These are phyloP conservation scores for Pleurotus platypus DNA, from an alignment of 768 basidiomycete genomes.

Conservation along the genomic window DNA sequence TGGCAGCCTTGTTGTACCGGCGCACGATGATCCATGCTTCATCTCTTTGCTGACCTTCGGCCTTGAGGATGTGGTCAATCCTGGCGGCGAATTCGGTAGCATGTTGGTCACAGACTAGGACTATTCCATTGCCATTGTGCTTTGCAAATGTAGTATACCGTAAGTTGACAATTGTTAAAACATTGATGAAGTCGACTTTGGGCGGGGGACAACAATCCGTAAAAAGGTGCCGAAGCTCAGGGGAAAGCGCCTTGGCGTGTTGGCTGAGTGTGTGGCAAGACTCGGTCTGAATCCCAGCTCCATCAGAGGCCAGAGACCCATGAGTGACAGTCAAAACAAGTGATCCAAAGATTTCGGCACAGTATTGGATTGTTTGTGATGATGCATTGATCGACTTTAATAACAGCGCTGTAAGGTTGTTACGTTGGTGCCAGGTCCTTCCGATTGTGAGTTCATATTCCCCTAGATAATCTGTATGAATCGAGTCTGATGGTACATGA, in stretches of 20 bases:
- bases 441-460: slow-evolving; percentile 14
- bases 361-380: slow-evolving; percentile 5
- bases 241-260: not conserved
- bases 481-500: not conserved
- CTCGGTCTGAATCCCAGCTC: not conserved
- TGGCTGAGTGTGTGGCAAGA: not conserved
- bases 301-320: slow-evolving; percentile 3
- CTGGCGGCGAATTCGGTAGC: not conserved
- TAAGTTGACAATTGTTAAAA: not conserved
- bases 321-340: slow-evolving; percentile 1
- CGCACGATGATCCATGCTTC: not conserved
- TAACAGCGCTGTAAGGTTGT: slow-evolving; percentile 15
- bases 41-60: not conserved
- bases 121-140: slow-evolving; percentile 17
- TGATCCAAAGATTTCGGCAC: slow-evolving; percentile 5
- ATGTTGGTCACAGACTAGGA: slow-evolving; percentile 7
- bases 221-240: not conserved
- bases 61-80: slow-evolving; percentile 11
- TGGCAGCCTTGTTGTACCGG: not conserved
- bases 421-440: slow-evolving; percentile 9
- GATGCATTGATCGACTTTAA: slow-evolving; percentile 2
- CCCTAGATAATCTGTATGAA: not conserved
- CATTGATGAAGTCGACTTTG: not conserved
- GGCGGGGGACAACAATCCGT: not conserved
- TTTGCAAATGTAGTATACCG: slow-evolving; percentile 8